Base-by-base conservation (phyloP, 1,284 basidiomycete species). In the Papiliotrema laurentii region DNA sequence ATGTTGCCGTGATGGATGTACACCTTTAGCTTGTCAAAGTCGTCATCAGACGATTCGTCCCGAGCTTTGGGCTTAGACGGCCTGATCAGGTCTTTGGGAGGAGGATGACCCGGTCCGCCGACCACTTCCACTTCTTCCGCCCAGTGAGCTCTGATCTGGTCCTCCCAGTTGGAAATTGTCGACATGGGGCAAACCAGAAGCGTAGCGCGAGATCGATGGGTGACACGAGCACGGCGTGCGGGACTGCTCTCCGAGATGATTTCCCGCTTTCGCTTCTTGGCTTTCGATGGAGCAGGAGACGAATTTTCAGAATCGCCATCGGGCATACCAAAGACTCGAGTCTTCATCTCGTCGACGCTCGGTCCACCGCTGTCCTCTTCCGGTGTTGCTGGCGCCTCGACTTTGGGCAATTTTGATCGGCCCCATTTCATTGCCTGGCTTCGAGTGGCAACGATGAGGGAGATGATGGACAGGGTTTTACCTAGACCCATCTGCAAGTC, bases 161-260 rank as follows among this genome's bases (percentile, higher is more conserved):
- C 90, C 73, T 98, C 94, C 96, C 96, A 99, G 66, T 97, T 98
- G 40, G 89, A 84, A 1, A 99, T 89, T 2, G 96, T 97, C 21
- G 91, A 94, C 47, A 99, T 79, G 7, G 96, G 96, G 61, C 96
- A 97, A 24, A 99, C 82, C 59, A 99, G 89, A n/a, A 99, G 75
- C 0, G 96, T 97, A 7, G 87, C 96, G 39, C 91, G 83, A 62
- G 87, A 89, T 58, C 85, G 84, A 26, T 78, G 75, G 69, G 86
- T 86, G 61, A 96, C 83, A 22, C 86, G 81, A 59, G 83, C 82
- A 31, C 80, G 78, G 52, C 89, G 79, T 13, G 78, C 75, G 58
- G 40, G 11, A 16, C 49, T 37, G 24, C 55, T 50, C 21, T 37
- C 49, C 1, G 47, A 37, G n/a, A 63, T 59, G 14, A 61, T 59